Percentiles rank a stretch among this genome's conserved stretches.
phyloP scores from a whole-genome alignment of 257 asterid species.

The Plantago elongata region DNA sequence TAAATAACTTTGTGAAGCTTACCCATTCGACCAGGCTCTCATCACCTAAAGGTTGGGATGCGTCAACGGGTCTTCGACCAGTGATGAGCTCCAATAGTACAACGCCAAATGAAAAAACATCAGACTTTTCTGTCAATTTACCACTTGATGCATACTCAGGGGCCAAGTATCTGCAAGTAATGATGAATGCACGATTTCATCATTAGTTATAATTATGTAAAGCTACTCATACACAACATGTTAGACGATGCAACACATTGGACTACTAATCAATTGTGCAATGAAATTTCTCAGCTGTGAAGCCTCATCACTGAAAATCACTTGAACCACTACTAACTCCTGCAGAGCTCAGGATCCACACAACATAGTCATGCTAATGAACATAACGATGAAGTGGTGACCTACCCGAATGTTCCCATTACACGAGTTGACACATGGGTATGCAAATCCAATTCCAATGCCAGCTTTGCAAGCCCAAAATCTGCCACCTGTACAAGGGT shows the following conservation, averaged over 20 bases:
- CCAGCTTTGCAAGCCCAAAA: conserved; percentile 89
- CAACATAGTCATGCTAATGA: not conserved
- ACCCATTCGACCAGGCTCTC: conserved; percentile 95
- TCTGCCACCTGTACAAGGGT: conserved; percentile 64
- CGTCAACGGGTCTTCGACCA: conserved; percentile 81
- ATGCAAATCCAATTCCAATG: conserved; percentile 54
- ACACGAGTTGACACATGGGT: conserved; percentile 90
- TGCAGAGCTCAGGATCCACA: conserved; percentile 15
- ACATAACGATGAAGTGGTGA: conserved; percentile 17
- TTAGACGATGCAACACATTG: conserved; percentile 7
- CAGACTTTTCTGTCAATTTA: conserved; percentile 82
- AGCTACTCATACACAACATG: not conserved
- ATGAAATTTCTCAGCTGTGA: not conserved
- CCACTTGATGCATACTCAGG: conserved; percentile 91
- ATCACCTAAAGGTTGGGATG: conserved; percentile 80
- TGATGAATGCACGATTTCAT: conserved; percentile 9
- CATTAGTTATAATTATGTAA: not conserved
- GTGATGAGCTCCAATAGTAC: conserved; percentile 89
- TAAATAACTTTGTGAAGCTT: conserved; percentile 21
- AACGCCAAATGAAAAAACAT: conserved; percentile 76
- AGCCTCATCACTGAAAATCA: conserved; percentile 7
- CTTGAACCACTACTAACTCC: not conserved
- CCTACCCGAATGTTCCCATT: conserved; percentile 94
- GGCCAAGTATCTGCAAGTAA: conserved; percentile 70
- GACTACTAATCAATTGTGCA: not conserved